Evolutionary conservation across 106 monocot species (phyloP).

Genomic region (Vanilla planifolia): DNA sequence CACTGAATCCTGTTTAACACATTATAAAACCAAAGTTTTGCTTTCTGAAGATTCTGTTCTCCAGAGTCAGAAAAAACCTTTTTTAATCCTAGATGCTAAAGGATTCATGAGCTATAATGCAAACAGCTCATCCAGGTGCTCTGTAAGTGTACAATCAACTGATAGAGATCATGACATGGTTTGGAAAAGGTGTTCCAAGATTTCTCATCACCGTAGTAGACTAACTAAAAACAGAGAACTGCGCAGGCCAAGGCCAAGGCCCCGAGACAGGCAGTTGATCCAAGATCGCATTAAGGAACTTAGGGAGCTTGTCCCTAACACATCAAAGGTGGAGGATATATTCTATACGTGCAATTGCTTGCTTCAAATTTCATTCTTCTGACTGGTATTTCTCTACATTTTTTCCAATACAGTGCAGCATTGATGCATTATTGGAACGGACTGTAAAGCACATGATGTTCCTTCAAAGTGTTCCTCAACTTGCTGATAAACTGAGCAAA

Average conservation of each 20-base stretch:
- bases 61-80: slow-evolving; percentile 2
- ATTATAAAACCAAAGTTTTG: slow-evolving; percentile 22
- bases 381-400: background rate
- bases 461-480: slow-evolving; percentile 51
- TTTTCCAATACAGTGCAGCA: slow-evolving; percentile 63
- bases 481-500: slow-evolving; percentile 52
- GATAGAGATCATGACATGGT: slow-evolving; percentile 15
- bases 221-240: slow-evolving; percentile 12
- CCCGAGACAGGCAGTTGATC: slow-evolving; percentile 88
- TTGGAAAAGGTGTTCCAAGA: slow-evolving; percentile 5
- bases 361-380: no score
- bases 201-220: slow-evolving; percentile 16
- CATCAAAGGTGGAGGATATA: slow-evolving; percentile 52
- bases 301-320: slow-evolving; percentile 74
- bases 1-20: slow-evolving; percentile 28
- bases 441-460: slow-evolving; percentile 82
- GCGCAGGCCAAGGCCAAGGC: slow-evolving; percentile 34
- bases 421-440: slow-evolving; percentile 63
- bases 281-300: slow-evolving; percentile 86
- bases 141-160: slow-evolving; percentile 2
- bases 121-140: slow-evolving; percentile 15
- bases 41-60: slow-evolving; percentile 15
- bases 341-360: no score
- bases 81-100: slow-evolving; percentile 3
- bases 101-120: background rate